phyloP scores from a whole-genome alignment of 148 eudicot genomes.

The Diospyros kaki region DNA sequence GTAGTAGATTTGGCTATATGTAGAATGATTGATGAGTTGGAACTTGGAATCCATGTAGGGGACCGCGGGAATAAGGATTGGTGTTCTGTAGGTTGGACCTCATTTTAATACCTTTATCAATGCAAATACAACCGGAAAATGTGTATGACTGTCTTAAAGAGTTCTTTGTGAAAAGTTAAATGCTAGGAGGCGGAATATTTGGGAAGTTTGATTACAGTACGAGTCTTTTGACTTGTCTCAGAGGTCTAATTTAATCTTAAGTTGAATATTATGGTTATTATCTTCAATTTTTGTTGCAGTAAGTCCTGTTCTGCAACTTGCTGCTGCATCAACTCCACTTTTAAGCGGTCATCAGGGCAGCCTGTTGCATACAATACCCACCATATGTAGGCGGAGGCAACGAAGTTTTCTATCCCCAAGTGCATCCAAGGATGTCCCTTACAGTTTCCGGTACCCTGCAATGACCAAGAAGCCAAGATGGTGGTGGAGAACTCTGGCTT shows the following conservation, averaged over 20 bases:
- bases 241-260: no score
- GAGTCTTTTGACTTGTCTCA: no score
- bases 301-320: constrained; percentile 22
- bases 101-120: background rate
- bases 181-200: no score
- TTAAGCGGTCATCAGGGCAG: constrained; percentile 44
- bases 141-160: no score
- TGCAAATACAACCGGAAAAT: background rate
- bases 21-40: no score
- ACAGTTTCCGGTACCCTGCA: constrained; percentile 55
- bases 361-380: constrained; percentile 30
- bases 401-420: constrained; percentile 33
- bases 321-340: constrained; percentile 40
- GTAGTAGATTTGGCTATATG: no score
- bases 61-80: no score
- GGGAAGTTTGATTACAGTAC: no score
- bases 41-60: no score
- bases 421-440: constrained; percentile 66
- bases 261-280: no score
- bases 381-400: constrained; percentile 19
- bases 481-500: constrained; percentile 87
- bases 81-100: background rate
- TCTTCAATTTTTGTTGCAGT: constrained; percentile 25
- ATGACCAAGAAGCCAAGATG: constrained; percentile 73
- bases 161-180: no score